Conservation (phyloP, 73 alveolate species). For the Blepharisma stoltei region DNA sequence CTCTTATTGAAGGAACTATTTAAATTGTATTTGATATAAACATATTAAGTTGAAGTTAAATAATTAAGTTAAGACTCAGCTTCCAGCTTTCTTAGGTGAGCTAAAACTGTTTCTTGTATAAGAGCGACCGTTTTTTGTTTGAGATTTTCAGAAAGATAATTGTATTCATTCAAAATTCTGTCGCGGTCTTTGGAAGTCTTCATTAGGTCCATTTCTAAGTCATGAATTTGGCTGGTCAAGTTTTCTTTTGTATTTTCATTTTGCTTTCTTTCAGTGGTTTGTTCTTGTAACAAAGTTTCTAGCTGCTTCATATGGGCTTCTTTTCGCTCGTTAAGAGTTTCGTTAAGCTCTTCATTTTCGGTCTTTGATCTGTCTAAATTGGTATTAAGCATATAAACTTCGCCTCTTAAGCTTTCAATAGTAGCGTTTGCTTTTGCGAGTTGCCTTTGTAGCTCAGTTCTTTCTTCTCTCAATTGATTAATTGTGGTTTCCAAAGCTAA, state of each 20-base stretch:
- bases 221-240: background rate
- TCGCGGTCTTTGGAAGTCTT: background rate
- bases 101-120: slow-evolving; percentile 25
- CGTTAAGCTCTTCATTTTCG: background rate
- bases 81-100: slow-evolving; percentile 19
- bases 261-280: background rate
- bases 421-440: background rate
- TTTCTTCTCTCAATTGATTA: slow-evolving; percentile 14
- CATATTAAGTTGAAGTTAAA: background rate
- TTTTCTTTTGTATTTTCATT: slow-evolving; percentile 4
- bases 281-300: slow-evolving; percentile 2
- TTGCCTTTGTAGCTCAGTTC: background rate
- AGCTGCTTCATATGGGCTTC: slow-evolving; percentile 28
- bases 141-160: slow-evolving; percentile 8
- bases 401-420: background rate
- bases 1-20: background rate
- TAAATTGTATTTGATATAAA: background rate
- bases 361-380: background rate
- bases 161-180: background rate
- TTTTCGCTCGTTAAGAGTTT: background rate
- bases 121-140: background rate
- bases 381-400: background rate
- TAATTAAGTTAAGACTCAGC: background rate
- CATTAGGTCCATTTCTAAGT: background rate
- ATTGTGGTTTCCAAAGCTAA: background rate